Conservation (phyloP, 116 monocot species). For the Dioscorea cayenensis region DNA sequence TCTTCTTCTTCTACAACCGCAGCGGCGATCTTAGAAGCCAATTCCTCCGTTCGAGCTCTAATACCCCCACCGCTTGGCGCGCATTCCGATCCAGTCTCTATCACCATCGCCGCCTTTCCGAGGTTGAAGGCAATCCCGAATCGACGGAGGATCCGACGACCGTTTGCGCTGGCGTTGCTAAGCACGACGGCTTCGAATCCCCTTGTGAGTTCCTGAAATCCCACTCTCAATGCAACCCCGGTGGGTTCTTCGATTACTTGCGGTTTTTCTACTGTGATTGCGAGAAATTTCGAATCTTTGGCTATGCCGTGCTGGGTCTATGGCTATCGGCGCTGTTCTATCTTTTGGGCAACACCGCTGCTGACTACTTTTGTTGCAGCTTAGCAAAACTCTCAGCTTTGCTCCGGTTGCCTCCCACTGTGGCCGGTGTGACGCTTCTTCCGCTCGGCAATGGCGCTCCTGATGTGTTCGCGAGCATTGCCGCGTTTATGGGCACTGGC, state of each 20-base stretch:
- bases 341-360: conserved; percentile 92
- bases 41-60: conserved; percentile 15
- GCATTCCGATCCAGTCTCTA: not conserved
- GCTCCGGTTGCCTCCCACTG: conserved; percentile 75
- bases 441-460: conserved; percentile 97
- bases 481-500: conserved; percentile 61
- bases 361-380: conserved; percentile 94
- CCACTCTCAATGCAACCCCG: conserved; percentile 53
- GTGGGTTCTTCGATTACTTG: conserved; percentile 78
- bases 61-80: conserved; percentile 3
- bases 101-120: conserved; percentile 21
- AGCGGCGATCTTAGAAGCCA: conserved; percentile 22
- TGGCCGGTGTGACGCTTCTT: conserved; percentile 92
- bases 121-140: conserved; percentile 14
- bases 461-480: conserved; percentile 95
- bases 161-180: conserved; percentile 38
- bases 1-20: conserved; percentile 52
- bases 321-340: conserved; percentile 86
- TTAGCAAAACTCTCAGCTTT: conserved; percentile 78
- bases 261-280: conserved; percentile 83
- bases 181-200: conserved; percentile 42
- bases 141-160: conserved; percentile 15
- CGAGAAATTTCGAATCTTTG: conserved; percentile 41
- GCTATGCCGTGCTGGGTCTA: conserved; percentile 50
- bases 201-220: conserved; percentile 73